Evolutionary conservation across 2,329 filamentous ascomycete genomes (phyloP), one percentile per base, ranked within the genome.

Genomic region (Fusarium verrucosum): DNA sequence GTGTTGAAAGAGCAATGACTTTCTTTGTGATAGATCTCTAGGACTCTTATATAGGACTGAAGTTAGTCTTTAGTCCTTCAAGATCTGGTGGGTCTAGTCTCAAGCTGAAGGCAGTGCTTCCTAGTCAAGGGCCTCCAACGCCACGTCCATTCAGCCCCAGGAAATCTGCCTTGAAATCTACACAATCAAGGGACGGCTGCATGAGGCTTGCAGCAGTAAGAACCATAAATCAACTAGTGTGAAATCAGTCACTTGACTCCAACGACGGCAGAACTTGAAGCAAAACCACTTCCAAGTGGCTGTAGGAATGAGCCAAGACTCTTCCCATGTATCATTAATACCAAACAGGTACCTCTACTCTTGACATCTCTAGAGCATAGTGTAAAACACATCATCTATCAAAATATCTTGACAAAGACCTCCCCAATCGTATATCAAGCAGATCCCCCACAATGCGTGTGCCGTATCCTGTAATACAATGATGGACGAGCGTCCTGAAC

Each of bases 271-370:
- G 19, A 14, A 23, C 14, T 35, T 42, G n/a, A 30, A 35, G 30
- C 20, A 20, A 41, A 53, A 49, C 41, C 47, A 56, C 46, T 52
- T 50, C 50, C 45, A 50, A 53, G 55, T 54, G 63, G 62, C 50
- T 38, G 55, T 43, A 68, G 50, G 54, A 65, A 49, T 50, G 50
- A 57, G 47, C 35, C 16, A 54, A 52, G 45, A 37, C 62, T 60
- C 65, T 58, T 60, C 62, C 60, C 55, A 50, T 49, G 32, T 40
- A 63, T 71, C 68, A 70, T 72, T 64, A 60, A 62, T 59, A 63
- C 64, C 58, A 36, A 45, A 37, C 33, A 47, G 26, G 49, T 45
- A 60, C n/a, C n/a, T n/a, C n/a, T n/a, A n/a, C 58, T 65, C 50
- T 55, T 53, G 37, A 36, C 40, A 45, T 53, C 41, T 47, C 50